Base-by-base conservation (phyloP, 2,329 filamentous ascomycete species). In the Venturia asperata region DNA sequence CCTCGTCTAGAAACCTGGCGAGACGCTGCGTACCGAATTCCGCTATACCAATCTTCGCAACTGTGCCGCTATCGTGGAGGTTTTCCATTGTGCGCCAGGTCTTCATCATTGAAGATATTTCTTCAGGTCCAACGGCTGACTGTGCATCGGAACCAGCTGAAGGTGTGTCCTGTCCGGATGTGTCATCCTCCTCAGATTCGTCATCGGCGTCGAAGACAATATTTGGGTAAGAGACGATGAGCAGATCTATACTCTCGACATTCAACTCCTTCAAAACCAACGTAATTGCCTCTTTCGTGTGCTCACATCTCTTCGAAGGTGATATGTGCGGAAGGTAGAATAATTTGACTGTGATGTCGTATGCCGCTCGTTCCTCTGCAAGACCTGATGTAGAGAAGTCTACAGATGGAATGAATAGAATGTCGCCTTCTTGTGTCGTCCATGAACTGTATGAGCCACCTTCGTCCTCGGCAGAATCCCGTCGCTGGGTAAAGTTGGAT, bases 311-410 rank as follows among this genome's bases (percentile, higher is more conserved):
- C 68, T 86, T 78, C 21, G 82, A 81, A 1, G 85, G 78, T 11
- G 87, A 82, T 64, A 90, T 84, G 21, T 84, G 85, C 3, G 91
- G 89, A 37, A 97, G 83, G 76, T 94, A 95, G 80, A 99, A 99
- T 27, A 99, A 79, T 78, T 99, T 99, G 67, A 94, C 88, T 0
- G 93, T 97, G 72, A 97, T 92, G 73, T 97, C 92, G 79, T 99
- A 99, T 70, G 92, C 87, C 66, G 84, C 81, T 34, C 88, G 82
- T 70, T 96, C 92, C 73, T 99, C 94, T 41, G 85, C 82, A 58
- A 99, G 80, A 0, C 89, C 88, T 4, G 85, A 85, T 39, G 83
- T 78, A 15, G 84, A 80, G 81, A 88, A 90, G 75, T 91, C 85
- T 73, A 93, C 85, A 49, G 88, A 84, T 60, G 93, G 93, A 49